Percentiles rank a stretch among this genome's conserved stretches.
Conservation (phyloP, 129 eudicot species). For the Escallonia rubra region DNA sequence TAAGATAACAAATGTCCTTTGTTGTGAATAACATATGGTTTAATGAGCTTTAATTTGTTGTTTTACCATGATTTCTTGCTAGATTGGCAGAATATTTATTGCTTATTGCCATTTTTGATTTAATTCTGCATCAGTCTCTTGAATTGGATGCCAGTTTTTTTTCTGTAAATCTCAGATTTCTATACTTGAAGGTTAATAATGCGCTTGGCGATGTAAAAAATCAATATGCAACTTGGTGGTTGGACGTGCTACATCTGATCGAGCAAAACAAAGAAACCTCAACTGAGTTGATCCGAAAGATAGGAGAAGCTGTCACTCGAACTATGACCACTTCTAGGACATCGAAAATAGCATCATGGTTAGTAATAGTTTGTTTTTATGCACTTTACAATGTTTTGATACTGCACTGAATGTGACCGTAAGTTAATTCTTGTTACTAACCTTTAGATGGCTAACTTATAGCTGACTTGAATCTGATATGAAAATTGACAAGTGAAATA, state of each 20-base stretch:
- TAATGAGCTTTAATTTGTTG: too few species aligned
- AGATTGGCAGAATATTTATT: neutral
- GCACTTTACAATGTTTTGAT: neutral
- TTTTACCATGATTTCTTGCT: neutral
- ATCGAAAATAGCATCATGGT: conserved; percentile 64
- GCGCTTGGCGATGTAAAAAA: conserved; percentile 38
- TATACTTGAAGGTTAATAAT: conserved; percentile 46
- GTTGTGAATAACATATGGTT: too few species aligned
- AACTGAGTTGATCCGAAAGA: conserved; percentile 53
- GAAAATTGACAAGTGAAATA: too few species aligned
- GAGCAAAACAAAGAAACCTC: conserved; percentile 63
- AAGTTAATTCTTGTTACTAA: neutral
- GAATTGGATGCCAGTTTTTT: neutral
- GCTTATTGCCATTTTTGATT: neutral
- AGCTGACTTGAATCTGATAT: too few species aligned
- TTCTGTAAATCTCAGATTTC: neutral
- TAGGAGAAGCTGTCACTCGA: conserved; percentile 71
- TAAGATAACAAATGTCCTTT: too few species aligned
- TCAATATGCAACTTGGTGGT: conserved; percentile 74
- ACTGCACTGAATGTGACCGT: neutral
- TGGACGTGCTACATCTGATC: conserved; percentile 55
- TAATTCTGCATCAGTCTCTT: conserved; percentile 1
- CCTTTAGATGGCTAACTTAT: neutral
- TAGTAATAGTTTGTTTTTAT: conserved; percentile 26
- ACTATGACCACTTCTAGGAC: conserved; percentile 49